Evolutionary conservation across 2,329 filamentous ascomycete species (phyloP).

Genomic region (Colletotrichum somersetense): DNA sequence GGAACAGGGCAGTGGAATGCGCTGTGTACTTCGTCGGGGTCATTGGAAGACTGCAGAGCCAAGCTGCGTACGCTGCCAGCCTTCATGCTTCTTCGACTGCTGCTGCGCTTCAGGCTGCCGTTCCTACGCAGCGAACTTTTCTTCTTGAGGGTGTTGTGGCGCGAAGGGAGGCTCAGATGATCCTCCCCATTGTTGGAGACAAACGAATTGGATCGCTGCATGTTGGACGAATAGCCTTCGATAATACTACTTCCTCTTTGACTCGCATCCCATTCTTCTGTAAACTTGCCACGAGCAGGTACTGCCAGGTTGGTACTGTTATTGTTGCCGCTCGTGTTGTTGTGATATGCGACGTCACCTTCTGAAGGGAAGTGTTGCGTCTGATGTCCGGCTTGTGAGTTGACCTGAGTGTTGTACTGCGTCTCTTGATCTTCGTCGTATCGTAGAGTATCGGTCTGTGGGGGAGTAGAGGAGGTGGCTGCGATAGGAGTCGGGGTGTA

Average conservation of each 20-base stretch:
- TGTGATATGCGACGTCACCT: conserved; percentile 5
- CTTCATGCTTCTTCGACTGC: conserved; percentile 83
- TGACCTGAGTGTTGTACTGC: conserved; percentile 43
- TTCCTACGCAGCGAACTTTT: conserved; percentile 82
- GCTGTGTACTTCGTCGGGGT: conserved; percentile 80
- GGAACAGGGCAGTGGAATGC: conserved; percentile 92
- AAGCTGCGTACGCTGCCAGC: conserved; percentile 90
- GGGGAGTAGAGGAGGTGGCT: conserved; percentile 2
- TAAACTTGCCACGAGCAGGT: conserved; percentile 65
- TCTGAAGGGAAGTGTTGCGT: conserved; percentile 10
- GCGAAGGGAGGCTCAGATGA: conserved; percentile 55
- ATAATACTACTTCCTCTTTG: conserved; percentile 75
- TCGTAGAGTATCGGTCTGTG: background rate
- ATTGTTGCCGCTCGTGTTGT: conserved; percentile 3
- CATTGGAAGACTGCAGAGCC: conserved; percentile 75
- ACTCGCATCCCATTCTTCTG: conserved; percentile 78
- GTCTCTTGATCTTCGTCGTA: conserved; percentile 38
- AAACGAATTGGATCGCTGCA: conserved; percentile 74
- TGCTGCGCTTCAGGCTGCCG: conserved; percentile 81
- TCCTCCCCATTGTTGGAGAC: conserved; percentile 64
- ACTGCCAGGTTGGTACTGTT: conserved; percentile 12
- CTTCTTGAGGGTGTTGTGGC: conserved; percentile 87
- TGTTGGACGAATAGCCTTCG: conserved; percentile 58
- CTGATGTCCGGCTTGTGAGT: conserved; percentile 32
- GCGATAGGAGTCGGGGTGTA: conserved; percentile 5